phyloP scores from a whole-genome alignment of 352 stramenopile species.

The Phytopythium kandeliae region DNA sequence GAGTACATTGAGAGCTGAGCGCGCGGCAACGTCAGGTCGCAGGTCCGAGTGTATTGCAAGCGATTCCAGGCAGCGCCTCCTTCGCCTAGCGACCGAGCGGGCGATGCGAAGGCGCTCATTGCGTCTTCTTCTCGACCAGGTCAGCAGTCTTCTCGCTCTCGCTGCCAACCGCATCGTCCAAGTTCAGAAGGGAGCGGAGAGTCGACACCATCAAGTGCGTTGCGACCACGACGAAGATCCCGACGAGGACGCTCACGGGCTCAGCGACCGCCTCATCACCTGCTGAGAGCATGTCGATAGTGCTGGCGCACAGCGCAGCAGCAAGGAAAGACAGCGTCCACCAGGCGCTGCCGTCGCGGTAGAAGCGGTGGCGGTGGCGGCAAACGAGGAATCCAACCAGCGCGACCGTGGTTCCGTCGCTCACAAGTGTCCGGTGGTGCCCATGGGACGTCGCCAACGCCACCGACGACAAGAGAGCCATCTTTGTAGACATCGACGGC shows the following conservation, averaged over 20 bases:
- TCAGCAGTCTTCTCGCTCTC: neutral
- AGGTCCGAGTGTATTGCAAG: neutral
- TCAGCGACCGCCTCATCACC: neutral
- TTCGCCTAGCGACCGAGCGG: too few relatives aligned
- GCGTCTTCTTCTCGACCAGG: neutral
- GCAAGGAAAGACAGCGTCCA: conserved; percentile 3
- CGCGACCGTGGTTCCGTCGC: neutral
- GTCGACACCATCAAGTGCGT: neutral
- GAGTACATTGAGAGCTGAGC: conserved; percentile 60
- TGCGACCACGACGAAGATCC: neutral
- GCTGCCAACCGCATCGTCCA: neutral
- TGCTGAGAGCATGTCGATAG: neutral
- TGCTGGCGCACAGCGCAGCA: neutral
- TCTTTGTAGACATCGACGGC: neutral
- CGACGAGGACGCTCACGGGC: conserved; percentile 1
- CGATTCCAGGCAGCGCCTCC: too few relatives aligned
- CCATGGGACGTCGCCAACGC: conserved; percentile 3
- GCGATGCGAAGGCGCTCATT: too few relatives aligned
- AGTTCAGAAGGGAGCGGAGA: neutral
- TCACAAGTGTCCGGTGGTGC: neutral
- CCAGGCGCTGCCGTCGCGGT: neutral
- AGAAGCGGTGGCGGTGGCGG: neutral
- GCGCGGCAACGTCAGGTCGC: neutral
- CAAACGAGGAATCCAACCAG: conserved; percentile 5
- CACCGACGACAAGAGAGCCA: neutral